Evolutionary conservation across 169 alveolate genomes (phyloP).

Genomic region (Besnoitia besnoiti): DNA sequence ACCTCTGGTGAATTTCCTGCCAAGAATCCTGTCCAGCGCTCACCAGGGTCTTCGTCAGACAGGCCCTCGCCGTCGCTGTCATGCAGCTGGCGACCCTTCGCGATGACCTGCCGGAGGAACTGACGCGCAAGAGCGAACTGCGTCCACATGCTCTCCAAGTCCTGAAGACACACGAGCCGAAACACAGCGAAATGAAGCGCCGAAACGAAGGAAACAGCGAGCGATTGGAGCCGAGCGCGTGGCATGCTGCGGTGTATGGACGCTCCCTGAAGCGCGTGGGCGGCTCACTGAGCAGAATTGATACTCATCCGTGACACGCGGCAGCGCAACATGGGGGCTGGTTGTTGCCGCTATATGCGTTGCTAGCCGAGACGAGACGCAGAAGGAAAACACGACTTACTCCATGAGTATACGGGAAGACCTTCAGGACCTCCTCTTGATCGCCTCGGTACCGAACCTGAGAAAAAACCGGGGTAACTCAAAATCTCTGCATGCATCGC

Average conservation of each 20-base stretch:
- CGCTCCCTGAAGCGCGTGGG: background rate
- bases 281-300: background rate
- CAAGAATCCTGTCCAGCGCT: no score
- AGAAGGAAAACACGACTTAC: constrained; percentile 11
- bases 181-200: background rate
- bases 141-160: constrained; percentile 53
- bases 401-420: constrained; percentile 63
- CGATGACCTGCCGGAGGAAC: constrained; percentile 67
- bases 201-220: background rate
- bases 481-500: background rate
- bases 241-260: background rate
- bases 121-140: constrained; percentile 59
- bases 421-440: constrained; percentile 59
- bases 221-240: background rate
- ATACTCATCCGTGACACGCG: no score
- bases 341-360: background rate
- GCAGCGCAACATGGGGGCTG: no score
- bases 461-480: background rate
- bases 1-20: no score
- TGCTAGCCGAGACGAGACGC: background rate
- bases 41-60: constrained; percentile 71
- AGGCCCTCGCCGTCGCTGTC: constrained; percentile 74
- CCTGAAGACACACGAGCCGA: constrained; percentile 35
- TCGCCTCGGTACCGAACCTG: constrained; percentile 68
- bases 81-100: constrained; percentile 70